These are phyloP conservation scores for Eimeria maxima DNA, from an alignment of 169 alveolate species.

Conservation along the genomic window DNA sequence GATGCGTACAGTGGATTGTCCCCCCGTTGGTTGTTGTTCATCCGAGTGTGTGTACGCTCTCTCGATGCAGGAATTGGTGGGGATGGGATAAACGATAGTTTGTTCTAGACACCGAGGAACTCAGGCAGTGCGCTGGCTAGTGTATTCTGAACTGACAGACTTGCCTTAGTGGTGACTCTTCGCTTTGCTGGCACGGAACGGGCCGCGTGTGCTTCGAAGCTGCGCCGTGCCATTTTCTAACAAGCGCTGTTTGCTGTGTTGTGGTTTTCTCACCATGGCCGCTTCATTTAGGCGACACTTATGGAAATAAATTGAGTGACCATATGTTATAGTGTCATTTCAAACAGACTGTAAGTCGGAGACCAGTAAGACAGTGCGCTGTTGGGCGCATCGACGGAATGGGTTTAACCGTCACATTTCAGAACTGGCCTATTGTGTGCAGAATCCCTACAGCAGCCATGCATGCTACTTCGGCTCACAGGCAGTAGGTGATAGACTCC, in stretches of 20 bases:
- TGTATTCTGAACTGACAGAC: background rate
- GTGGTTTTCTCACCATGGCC: background rate
- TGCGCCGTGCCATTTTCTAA: background rate
- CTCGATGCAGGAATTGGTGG: background rate
- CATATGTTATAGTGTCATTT: background rate
- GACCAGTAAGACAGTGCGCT: background rate
- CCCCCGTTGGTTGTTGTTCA: background rate
- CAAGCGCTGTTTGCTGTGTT: background rate
- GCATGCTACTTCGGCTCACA: background rate
- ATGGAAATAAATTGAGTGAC: background rate
- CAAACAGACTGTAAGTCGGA: background rate
- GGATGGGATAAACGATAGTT: background rate
- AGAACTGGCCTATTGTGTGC: background rate
- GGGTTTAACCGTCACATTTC: background rate
- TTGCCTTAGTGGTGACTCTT: background rate
- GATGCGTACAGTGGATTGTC: background rate
- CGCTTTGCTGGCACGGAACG: background rate
- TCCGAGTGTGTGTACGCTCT: background rate
- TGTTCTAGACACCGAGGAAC: background rate
- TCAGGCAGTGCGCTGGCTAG: slow-evolving; percentile 13
- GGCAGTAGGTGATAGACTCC: background rate
- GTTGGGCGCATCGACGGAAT: background rate
- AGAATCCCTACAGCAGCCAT: background rate
- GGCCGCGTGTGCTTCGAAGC: background rate
- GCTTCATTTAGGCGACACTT: background rate